Base-by-base conservation (phyloP, 495 filamentous ascomycete genomes). In the Penicillium odoratum region DNA sequence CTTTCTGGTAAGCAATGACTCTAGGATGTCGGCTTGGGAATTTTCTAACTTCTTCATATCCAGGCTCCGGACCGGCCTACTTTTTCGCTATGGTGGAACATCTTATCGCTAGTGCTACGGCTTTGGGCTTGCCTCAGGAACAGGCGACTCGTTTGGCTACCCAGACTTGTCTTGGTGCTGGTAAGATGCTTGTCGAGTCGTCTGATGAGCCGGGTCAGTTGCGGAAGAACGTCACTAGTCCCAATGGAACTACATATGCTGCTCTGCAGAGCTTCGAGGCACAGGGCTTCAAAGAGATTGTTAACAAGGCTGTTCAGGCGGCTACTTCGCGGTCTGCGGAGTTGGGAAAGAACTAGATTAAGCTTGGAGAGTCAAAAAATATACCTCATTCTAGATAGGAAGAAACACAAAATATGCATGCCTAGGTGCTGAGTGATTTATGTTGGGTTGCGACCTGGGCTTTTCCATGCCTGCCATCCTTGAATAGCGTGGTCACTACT, bases 51-150 rank as follows among this genome's bases (percentile, higher is more conserved):
- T 47, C 7, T 15, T 21, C 21, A 18, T 53, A 16, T 31, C 21
- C 33, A 77, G 74, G 74, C 51, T 77, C 74, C 34, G 74, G 74
- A 18, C 74, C 74, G 6, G 72, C 74, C 6, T 77, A 77, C 47
- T 77, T 77, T 66, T 77, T 77, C 57, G 74, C 74, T 21, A 77
- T 77, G 74, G 74, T 77, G 9, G 74, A 77, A 47, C 74, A 77
- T 42, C 57, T 77, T 1, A 57, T 77, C 29, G 63, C 71, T 38
- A 75, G 72, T 48, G 74, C 72, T 5, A 75, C 69, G 7, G 67
- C 71, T 1, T 59, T 75, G 7, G 74, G 74, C 25, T 61, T 77
- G 11, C 57, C 72, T 0, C 53, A 67, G 36, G 74, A 77, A 15
- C 74, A 77, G 57, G 74, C 74, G 15, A 77, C 72, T 36, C 71